Base-by-base conservation (phyloP, 2,329 filamentous ascomycete genomes). In the Chaetomiaceae sp. region DNA sequence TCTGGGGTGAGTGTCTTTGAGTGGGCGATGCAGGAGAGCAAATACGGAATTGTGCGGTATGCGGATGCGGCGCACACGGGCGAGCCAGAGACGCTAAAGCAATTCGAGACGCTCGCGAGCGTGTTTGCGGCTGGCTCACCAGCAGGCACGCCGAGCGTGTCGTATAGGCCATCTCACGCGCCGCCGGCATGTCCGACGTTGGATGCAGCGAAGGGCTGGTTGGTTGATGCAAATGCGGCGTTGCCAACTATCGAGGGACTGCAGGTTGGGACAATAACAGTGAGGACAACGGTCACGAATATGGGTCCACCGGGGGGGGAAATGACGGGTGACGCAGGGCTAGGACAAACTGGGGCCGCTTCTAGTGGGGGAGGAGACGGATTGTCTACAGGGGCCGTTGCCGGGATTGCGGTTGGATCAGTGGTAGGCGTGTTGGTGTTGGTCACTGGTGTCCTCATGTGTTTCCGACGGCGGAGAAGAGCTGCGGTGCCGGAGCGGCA, bases 1-100 rank as follows among this genome's bases (percentile, higher is more conserved):
- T 57, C 51, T 0, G 55, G 55, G 5, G 40, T 37, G 6, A 54
- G 30, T 30, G 47, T 51, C 5, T 57, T 45, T n/a, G 45, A 57
- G 25, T 57, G 55, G 55, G 33, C 49, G 1, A 42, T 33, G 37
- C 27, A 48, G 3, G 29, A 41, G 5, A 32, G 7, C 23, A 27
- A 4, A 25, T 51, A 20, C 13, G 55, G 46, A 5, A 4, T 57
- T 13, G 55, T 54, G 13, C 7, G 27, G 23, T 57, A 57, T 16
- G 20, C 13, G 2, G n/a, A 1, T 14, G 37, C 16, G 3, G 46
- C 25, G 25, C 25, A 9, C 25, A 25, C 7, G 40, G 40, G 6
- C 9, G n/a, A 9, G 40, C 21, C 37, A n/a, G 4, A 5, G 14
- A 13, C 27, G 11, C 5, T 14, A 10, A 10, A 16, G 8, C 1